These are phyloP conservation scores for Phaeosphaeriaceae sp. DNA, from an alignment of 2,329 filamentous ascomycete species.

Conservation along the genomic window DNA sequence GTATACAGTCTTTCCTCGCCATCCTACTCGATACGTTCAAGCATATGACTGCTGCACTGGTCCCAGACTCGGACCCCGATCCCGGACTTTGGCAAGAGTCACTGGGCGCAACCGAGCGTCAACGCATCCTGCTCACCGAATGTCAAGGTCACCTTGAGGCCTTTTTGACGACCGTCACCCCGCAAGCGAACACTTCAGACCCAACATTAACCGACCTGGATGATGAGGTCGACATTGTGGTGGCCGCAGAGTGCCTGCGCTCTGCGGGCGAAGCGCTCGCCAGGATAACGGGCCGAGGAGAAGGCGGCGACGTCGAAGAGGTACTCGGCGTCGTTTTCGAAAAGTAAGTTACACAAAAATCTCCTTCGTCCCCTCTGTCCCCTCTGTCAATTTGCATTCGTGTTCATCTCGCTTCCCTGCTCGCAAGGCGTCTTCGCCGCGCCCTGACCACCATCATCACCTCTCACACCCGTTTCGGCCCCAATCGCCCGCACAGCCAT, in stretches of 20 bases:
- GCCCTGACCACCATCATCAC: conserved; percentile 1
- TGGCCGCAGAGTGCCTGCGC: conserved; percentile 88
- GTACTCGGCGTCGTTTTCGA: conserved; percentile 97
- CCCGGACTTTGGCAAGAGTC: conserved; percentile 79
- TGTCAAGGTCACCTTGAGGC: conserved; percentile 75
- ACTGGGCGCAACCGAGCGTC: conserved; percentile 87
- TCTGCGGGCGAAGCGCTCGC: conserved; percentile 57
- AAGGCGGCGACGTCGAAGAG: conserved; percentile 90
- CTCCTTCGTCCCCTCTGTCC: not conserved
- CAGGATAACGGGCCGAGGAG: conserved; percentile 84
- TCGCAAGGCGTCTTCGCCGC: not conserved
- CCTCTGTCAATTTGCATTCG: not conserved
- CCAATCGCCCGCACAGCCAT: conserved; percentile 7
- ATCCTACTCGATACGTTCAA: conserved; percentile 73
- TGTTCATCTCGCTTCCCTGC: conserved; percentile 2
- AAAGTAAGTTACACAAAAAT: conserved; percentile 68
- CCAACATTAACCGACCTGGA: conserved; percentile 13
- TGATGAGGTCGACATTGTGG: conserved; percentile 77
- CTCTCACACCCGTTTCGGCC: conserved; percentile 10
- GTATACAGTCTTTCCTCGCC: conserved; percentile 72
- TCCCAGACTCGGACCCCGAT: conserved; percentile 56
- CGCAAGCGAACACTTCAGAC: conserved; percentile 10
- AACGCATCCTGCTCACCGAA: conserved; percentile 78
- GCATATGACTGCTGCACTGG: conserved; percentile 67
- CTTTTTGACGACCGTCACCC: conserved; percentile 69